Percentiles rank a stretch among this genome's conserved stretches.
phyloP scores from a whole-genome alignment of 1,284 basidiomycete genomes.

The Sphagnurus paluster region DNA sequence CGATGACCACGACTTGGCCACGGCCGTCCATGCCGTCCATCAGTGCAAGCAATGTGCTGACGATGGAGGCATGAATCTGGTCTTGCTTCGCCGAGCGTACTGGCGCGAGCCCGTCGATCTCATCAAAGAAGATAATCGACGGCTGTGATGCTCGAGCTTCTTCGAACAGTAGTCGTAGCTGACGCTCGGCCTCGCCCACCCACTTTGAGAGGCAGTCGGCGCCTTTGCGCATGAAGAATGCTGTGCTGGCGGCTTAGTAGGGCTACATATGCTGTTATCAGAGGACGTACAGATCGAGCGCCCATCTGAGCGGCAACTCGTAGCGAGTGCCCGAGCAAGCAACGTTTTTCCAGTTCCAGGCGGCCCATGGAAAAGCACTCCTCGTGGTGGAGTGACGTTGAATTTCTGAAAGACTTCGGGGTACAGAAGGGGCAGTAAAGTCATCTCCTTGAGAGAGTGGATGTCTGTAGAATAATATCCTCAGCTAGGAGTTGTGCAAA shows the following conservation, averaged over 20 bases:
- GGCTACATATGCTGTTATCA: neutral
- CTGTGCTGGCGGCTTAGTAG: too few species aligned
- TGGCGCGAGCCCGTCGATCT: slow-evolving; percentile 98
- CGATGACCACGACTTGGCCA: slow-evolving; percentile 96
- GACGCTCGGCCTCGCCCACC: slow-evolving; percentile 99
- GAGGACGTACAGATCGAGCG: slow-evolving; percentile 79
- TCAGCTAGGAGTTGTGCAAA: slow-evolving; percentile 2
- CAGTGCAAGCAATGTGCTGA: slow-evolving; percentile 92
- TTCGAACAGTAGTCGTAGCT: slow-evolving; percentile 93
- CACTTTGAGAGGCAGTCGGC: slow-evolving; percentile 98
- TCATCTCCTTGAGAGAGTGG: slow-evolving; percentile 98
- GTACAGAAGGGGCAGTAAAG: slow-evolving; percentile 91
- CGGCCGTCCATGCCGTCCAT: slow-evolving; percentile 99
- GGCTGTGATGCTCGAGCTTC: slow-evolving; percentile 94
- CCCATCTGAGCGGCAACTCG: slow-evolving; percentile 88
- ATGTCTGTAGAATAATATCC: slow-evolving; percentile 66
- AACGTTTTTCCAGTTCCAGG: slow-evolving; percentile 95
- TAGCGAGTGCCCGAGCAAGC: slow-evolving; percentile 91
- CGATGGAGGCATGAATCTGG: slow-evolving; percentile 98
- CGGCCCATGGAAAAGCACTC: slow-evolving; percentile 96
- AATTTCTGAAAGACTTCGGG: slow-evolving; percentile 98
- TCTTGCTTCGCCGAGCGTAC: slow-evolving; percentile 98
- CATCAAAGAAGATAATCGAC: slow-evolving; percentile 96
- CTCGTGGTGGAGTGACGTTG: slow-evolving; percentile 92
- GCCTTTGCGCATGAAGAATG: slow-evolving; percentile 99